Conservation (phyloP, 1,139 yeast genomes). For the Saccharomyces hybrid region DNA sequence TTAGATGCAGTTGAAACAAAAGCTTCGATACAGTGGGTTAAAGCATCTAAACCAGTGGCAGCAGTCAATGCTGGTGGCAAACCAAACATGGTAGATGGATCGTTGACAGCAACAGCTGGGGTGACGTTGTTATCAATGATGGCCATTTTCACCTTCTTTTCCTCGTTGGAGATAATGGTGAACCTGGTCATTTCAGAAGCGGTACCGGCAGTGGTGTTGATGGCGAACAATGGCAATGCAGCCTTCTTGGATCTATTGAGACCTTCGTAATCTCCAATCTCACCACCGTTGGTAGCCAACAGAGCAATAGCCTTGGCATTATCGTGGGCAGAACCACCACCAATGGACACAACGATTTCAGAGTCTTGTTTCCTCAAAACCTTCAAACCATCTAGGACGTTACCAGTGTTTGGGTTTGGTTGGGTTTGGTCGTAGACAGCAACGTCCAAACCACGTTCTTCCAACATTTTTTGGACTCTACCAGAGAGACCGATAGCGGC, state of each 20-base stretch:
- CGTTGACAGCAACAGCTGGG: constrained; percentile 24
- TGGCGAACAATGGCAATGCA: constrained; percentile 36
- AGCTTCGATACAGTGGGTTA: constrained; percentile 40
- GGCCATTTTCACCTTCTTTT: constrained; percentile 19
- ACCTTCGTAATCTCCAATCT: constrained; percentile 20
- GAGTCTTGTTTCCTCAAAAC: constrained; percentile 12
- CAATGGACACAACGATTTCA: constrained; percentile 17
- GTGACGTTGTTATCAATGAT: constrained; percentile 20
- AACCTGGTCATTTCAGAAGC: constrained; percentile 41
- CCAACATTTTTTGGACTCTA: constrained; percentile 13
- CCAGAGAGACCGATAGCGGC: constrained; percentile 17
- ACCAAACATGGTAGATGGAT: constrained; percentile 36
- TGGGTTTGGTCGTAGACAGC: constrained; percentile 17
- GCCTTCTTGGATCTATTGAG: constrained; percentile 15
- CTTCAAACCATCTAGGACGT: constrained; percentile 15
- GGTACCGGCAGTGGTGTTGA: constrained; percentile 41
- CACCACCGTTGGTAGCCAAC: constrained; percentile 20
- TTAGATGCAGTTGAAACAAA: constrained; percentile 26
- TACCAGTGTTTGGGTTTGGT: constrained; percentile 17
- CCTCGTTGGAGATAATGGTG: constrained; percentile 19
- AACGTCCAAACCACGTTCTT: constrained; percentile 11
- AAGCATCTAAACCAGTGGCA: constrained; percentile 39
- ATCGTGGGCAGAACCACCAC: constrained; percentile 23
- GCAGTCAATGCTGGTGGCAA: constrained; percentile 40
- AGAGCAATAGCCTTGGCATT: constrained; percentile 20